These are phyloP conservation scores for Diaporthe sp. DNA, from an alignment of 2,329 filamentous ascomycete genomes.

Conservation along the genomic window DNA sequence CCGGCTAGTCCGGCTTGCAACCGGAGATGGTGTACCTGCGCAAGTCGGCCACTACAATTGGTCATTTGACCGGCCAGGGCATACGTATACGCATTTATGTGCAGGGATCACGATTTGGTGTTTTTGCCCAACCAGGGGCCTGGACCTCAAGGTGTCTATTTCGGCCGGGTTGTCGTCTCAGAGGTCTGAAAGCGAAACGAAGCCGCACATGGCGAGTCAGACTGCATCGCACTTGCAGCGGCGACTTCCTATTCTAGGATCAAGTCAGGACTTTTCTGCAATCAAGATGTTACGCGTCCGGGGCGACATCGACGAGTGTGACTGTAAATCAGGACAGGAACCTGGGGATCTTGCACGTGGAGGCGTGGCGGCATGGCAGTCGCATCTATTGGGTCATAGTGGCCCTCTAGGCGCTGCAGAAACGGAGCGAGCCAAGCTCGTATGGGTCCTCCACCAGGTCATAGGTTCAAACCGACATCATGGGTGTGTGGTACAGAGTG, in stretches of 20 bases:
- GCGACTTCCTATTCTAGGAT: conserved; percentile 10
- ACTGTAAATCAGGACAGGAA: conserved; percentile 24
- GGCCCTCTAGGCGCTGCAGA: conserved; percentile 24
- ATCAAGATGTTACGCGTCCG: neutral
- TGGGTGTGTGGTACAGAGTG: conserved; percentile 12
- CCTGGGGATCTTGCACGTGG: conserved; percentile 20
- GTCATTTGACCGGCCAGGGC: conserved; percentile 11
- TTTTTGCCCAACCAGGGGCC: neutral
- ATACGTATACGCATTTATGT: neutral
- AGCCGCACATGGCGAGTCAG: conserved; percentile 23
- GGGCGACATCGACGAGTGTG: neutral
- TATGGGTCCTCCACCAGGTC: conserved; percentile 7
- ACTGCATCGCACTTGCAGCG: conserved; percentile 10
- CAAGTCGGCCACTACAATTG: conserved; percentile 18
- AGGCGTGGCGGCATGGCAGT: conserved; percentile 20
- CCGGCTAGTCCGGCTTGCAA: conserved; percentile 8
- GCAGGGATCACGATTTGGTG: conserved; percentile 9
- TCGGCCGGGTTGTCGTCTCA: conserved; percentile 19
- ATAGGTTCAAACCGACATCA: conserved; percentile 14
- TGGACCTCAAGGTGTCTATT: neutral
- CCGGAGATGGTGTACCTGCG: conserved; percentile 20
- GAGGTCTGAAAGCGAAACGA: conserved; percentile 9
- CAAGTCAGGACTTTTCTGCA: neutral
- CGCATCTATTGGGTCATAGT: conserved; percentile 14
- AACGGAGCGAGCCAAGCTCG: neutral